Conservation (phyloP, 108 stramenopile genomes). For the Parmales sp. region DNA sequence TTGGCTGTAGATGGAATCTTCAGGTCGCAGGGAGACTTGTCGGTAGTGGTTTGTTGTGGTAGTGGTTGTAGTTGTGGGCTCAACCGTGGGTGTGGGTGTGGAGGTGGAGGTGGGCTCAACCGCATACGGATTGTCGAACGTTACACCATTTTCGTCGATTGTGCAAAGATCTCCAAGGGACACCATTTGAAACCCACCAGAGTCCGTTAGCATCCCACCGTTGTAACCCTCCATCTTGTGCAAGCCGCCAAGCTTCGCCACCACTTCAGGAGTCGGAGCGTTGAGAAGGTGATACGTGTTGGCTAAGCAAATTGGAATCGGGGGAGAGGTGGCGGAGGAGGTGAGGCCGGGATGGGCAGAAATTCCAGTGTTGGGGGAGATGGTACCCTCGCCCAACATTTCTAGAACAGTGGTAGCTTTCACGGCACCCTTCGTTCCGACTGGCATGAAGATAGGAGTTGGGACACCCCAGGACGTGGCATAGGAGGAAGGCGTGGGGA, state of each 20-base stretch:
- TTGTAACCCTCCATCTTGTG: constrained; percentile 83
- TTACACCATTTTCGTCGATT: too few relatives aligned
- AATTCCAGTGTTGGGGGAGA: constrained; percentile 37
- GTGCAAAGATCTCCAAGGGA: constrained; percentile 70
- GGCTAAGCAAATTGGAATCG: constrained; percentile 71
- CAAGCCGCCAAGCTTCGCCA: constrained; percentile 61
- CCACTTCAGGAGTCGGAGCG: constrained; percentile 78
- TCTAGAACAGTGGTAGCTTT: constrained; percentile 76
- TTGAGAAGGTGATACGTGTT: constrained; percentile 96
- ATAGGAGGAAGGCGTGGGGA: constrained; percentile 43
- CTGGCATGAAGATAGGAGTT: constrained; percentile 97
- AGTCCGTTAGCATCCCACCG: constrained; percentile 72
- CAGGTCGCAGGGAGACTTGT: constrained; percentile 78
- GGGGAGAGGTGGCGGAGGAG: constrained; percentile 1
- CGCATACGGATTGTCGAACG: constrained; percentile 73
- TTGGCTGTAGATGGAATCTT: constrained; percentile 86
- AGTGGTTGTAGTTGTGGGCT: neutral
- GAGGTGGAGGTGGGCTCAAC: neutral
- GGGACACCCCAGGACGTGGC: constrained; percentile 69
- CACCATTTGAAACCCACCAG: constrained; percentile 98
- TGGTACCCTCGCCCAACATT: constrained; percentile 34
- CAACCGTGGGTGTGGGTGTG: neutral
- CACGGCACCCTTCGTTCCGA: constrained; percentile 95
- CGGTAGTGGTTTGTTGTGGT: constrained; percentile 23
- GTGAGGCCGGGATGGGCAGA: neutral